A percentile compares a stretch with the other conserved stretches of the same genome.
Evolutionary conservation across 352 stramenopile species (phyloP).

Genomic region (Globisporangium carolinianum): DNA sequence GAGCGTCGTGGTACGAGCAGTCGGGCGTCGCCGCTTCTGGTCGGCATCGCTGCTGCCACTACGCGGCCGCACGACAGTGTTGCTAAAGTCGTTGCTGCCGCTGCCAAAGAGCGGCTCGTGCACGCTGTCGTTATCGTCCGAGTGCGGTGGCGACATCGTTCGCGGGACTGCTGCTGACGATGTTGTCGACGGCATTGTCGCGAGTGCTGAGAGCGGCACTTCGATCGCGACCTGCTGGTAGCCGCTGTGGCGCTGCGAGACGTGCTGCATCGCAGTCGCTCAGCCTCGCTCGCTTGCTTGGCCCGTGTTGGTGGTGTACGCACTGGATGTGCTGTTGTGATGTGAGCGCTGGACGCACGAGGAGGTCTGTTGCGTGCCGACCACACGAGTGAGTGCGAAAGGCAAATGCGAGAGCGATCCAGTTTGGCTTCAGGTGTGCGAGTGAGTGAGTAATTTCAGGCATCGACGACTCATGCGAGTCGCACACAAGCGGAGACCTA

Average conservation of each 20-base stretch:
- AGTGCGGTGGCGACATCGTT: background rate
- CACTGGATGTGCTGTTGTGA: too few species aligned
- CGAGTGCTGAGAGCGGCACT: constrained; percentile 1
- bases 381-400: too few species aligned
- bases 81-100: background rate
- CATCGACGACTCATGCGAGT: too few species aligned
- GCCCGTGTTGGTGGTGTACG: too few species aligned
- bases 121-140: background rate
- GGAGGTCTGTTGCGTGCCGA: too few species aligned
- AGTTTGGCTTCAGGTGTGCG: too few species aligned
- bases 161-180: background rate
- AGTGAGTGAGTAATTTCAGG: too few species aligned
- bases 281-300: too few species aligned
- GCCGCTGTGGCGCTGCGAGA: constrained; percentile 2
- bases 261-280: background rate
- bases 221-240: constrained; percentile 2
- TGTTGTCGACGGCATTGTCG: background rate
- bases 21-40: background rate
- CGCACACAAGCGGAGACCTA: too few species aligned
- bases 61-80: too few species aligned
- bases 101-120: background rate
- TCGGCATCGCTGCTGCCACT: background rate
- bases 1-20: background rate
- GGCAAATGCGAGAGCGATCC: too few species aligned
- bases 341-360: too few species aligned